phyloP scores from a whole-genome alignment of 148 eudicot genomes.

The Rhododendron simsii region DNA sequence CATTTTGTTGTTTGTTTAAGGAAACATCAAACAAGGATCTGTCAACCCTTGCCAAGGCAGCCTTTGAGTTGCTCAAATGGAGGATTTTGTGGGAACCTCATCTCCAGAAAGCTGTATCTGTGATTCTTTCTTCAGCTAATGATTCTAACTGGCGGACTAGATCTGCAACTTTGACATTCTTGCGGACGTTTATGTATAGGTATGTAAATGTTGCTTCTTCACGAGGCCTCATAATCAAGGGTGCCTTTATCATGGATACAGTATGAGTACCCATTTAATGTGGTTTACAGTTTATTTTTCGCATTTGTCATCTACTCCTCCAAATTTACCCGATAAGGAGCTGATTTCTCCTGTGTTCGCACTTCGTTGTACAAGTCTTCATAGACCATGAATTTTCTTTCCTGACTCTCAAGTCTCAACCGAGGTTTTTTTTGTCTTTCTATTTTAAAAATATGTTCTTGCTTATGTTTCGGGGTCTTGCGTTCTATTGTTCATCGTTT shows the following conservation, averaged over 20 bases:
- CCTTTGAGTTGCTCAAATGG: slow-evolving; percentile 94
- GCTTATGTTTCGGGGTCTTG: neutral
- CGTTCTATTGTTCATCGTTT: neutral
- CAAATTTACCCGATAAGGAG: neutral
- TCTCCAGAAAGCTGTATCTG: slow-evolving; percentile 71
- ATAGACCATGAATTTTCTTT: neutral
- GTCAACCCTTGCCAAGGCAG: slow-evolving; percentile 91
- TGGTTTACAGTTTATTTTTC: neutral
- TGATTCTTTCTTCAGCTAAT: slow-evolving; percentile 64
- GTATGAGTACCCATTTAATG: neutral
- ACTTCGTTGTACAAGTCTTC: neutral
- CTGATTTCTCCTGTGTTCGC: neutral
- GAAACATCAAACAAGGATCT: slow-evolving; percentile 94
- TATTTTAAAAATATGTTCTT: neutral
- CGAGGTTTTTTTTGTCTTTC: neutral
- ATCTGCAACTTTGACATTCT: slow-evolving; percentile 89
- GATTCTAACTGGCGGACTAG: slow-evolving; percentile 98
- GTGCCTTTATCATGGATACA: neutral
- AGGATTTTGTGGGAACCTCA: slow-evolving; percentile 58
- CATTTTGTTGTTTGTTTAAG: slow-evolving; percentile 36
- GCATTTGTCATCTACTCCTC: neutral
- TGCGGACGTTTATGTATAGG: slow-evolving; percentile 94
- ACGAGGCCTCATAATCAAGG: neutral
- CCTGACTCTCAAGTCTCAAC: no score
- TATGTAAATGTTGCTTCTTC: slow-evolving; percentile 32